Evolutionary conservation across 768 basidiomycete species (phyloP).

Genomic region (Tulasnella sp.): DNA sequence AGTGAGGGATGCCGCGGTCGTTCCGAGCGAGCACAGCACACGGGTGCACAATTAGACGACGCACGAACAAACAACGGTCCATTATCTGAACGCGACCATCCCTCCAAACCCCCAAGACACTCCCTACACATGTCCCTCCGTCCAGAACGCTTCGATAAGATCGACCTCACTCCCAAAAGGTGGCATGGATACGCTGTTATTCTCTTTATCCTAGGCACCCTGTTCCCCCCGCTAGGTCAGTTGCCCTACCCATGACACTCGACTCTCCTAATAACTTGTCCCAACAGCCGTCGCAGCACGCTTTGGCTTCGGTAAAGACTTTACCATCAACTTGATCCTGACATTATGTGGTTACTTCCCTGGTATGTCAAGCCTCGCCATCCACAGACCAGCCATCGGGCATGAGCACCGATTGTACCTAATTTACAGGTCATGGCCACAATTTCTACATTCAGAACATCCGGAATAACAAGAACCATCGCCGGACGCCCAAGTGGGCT

Average conservation of each 20-base stretch:
- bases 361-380: constrained; percentile 34
- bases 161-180: constrained; percentile 51
- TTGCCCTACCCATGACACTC: constrained; percentile 6
- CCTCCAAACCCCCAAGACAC: neutral
- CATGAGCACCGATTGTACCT: constrained; percentile 6
- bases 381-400: constrained; percentile 1
- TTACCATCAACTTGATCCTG: constrained; percentile 78
- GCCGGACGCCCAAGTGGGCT: constrained; percentile 93
- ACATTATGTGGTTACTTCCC: constrained; percentile 90
- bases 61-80: neutral
- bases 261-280: neutral
- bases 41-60: neutral
- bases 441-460: constrained; percentile 95
- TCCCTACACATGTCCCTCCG: neutral
- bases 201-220: constrained; percentile 77
- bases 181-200: constrained; percentile 73
- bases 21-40: neutral
- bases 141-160: constrained; percentile 31
- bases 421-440: constrained; percentile 60
- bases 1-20: neutral
- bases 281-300: constrained; percentile 75
- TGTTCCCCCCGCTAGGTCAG: constrained; percentile 83
- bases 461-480: constrained; percentile 85
- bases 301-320: constrained; percentile 83
- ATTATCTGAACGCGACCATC: neutral